A percentile compares a stretch with the other conserved stretches of the same genome.
Conservation (phyloP, 73 alveolate genomes). For the Halteria grandinella region DNA sequence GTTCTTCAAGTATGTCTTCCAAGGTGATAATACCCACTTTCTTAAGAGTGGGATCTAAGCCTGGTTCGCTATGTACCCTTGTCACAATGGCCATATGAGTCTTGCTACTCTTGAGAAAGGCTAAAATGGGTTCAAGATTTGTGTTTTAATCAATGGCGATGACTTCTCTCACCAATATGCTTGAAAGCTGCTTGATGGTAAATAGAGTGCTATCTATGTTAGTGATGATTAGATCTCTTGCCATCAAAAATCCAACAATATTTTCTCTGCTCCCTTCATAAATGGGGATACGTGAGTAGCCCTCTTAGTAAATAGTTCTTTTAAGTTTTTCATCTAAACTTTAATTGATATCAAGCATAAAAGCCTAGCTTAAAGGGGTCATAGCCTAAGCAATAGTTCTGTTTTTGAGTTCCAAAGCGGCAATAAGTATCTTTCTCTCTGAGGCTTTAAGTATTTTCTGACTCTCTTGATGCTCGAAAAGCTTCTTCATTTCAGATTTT, state of each 20-base stretch:
- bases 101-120: slow-evolving; percentile 76
- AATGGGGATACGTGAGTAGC: slow-evolving; percentile 55
- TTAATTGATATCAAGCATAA: slow-evolving; percentile 47
- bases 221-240: slow-evolving; percentile 32
- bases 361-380: slow-evolving; percentile 56
- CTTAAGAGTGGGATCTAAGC: slow-evolving; percentile 56
- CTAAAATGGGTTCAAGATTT: slow-evolving; percentile 68
- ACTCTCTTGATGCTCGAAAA: slow-evolving; percentile 43
- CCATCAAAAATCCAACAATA: slow-evolving; percentile 50
- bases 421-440: slow-evolving; percentile 53
- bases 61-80: slow-evolving; percentile 60
- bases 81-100: slow-evolving; percentile 90
- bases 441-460: slow-evolving; percentile 18
- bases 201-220: background rate
- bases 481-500: slow-evolving; percentile 43
- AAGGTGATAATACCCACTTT: slow-evolving; percentile 82
- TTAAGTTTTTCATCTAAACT: slow-evolving; percentile 7
- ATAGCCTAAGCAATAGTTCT: slow-evolving; percentile 17
- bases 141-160: slow-evolving; percentile 45
- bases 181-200: slow-evolving; percentile 33
- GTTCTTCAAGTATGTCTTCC: slow-evolving; percentile 91
- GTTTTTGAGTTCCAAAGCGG: slow-evolving; percentile 53
- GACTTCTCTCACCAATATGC: slow-evolving; percentile 45
- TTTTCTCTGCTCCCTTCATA: slow-evolving; percentile 50
- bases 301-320: slow-evolving; percentile 34